Percentiles rank a stretch among this genome's conserved stretches.
Conservation (phyloP, 352 stramenopile genomes). For the Globisporangium heterothallicum region DNA sequence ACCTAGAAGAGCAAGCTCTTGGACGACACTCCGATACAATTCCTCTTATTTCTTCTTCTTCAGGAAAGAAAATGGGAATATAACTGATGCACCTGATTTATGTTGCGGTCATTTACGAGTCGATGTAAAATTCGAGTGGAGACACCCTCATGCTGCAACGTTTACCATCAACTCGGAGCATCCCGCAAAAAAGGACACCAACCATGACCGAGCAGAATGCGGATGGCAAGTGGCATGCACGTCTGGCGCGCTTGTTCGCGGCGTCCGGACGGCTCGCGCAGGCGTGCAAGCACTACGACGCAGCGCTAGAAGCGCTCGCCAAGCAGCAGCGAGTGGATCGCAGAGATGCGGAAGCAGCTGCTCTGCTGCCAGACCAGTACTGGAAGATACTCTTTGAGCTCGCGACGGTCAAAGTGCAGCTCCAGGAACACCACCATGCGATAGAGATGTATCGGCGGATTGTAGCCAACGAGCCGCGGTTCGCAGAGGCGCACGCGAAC, state of each 20-base stretch:
- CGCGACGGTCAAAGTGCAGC: slow-evolving; percentile 12
- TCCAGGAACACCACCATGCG: slow-evolving; percentile 18
- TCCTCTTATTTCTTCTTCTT: too few relatives aligned
- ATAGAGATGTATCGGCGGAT: slow-evolving; percentile 30
- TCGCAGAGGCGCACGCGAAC: slow-evolving; percentile 47
- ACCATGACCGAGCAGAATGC: background rate
- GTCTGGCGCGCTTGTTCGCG: slow-evolving; percentile 6
- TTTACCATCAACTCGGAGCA: too few relatives aligned
- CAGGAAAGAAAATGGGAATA: too few relatives aligned
- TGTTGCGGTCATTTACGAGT: too few relatives aligned
- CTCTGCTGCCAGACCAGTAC: background rate
- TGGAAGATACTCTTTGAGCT: slow-evolving; percentile 18
- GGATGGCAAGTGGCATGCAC: slow-evolving; percentile 3
- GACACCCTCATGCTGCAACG: slow-evolving; percentile 11
- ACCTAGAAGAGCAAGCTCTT: too few relatives aligned
- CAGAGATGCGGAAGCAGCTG: background rate
- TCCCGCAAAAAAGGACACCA: background rate
- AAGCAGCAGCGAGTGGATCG: background rate
- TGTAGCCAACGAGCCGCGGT: slow-evolving; percentile 18
- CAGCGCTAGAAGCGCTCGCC: slow-evolving; percentile 6
- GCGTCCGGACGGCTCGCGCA: slow-evolving; percentile 1
- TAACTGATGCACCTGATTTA: too few relatives aligned
- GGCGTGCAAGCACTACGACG: slow-evolving; percentile 9
- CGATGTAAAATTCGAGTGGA: too few relatives aligned
- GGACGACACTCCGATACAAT: too few relatives aligned